A percentile compares a stretch with the other conserved stretches of the same genome.
phyloP scores from a whole-genome alignment of 83 land plant species.

The Diphasiastrum complanatum region DNA sequence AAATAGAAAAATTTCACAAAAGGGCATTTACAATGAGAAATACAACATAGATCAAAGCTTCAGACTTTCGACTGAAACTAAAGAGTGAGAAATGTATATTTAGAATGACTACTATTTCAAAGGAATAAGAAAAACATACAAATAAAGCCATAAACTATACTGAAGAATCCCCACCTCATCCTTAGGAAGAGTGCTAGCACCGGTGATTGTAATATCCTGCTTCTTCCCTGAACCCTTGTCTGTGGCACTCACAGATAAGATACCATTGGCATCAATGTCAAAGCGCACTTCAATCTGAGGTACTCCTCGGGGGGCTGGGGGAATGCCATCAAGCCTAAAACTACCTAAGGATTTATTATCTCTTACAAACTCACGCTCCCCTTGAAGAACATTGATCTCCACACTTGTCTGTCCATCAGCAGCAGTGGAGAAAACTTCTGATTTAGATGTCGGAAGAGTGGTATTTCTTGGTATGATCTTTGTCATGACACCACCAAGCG shows the following conservation, averaged over 20 bases:
- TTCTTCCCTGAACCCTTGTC: constrained; percentile 75
- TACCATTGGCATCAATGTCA: constrained; percentile 80
- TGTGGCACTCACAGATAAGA: constrained; percentile 57
- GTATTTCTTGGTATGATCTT: constrained; percentile 77
- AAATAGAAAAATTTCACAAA: background rate
- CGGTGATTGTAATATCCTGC: constrained; percentile 77
- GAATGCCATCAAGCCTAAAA: constrained; percentile 69
- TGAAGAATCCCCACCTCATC: constrained; percentile 48
- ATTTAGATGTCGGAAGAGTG: constrained; percentile 71
- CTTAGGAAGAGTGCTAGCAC: constrained; percentile 62
- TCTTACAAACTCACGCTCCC: constrained; percentile 72
- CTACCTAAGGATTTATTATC: constrained; percentile 78
- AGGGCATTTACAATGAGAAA: background rate
- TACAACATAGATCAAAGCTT: too few relatives aligned
- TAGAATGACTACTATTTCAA: too few relatives aligned
- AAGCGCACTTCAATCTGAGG: constrained; percentile 81
- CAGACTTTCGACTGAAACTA: too few relatives aligned
- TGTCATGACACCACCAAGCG: constrained; percentile 78
- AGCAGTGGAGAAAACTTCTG: constrained; percentile 85
- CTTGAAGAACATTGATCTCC: constrained; percentile 76
- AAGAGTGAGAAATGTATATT: too few relatives aligned
- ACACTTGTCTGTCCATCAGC: constrained; percentile 87
- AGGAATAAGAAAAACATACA: too few relatives aligned
- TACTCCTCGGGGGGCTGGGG: constrained; percentile 80
- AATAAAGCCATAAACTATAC: too few relatives aligned